phyloP scores from a whole-genome alignment of 495 filamentous ascomycete genomes.

The Tirmania nivea region DNA sequence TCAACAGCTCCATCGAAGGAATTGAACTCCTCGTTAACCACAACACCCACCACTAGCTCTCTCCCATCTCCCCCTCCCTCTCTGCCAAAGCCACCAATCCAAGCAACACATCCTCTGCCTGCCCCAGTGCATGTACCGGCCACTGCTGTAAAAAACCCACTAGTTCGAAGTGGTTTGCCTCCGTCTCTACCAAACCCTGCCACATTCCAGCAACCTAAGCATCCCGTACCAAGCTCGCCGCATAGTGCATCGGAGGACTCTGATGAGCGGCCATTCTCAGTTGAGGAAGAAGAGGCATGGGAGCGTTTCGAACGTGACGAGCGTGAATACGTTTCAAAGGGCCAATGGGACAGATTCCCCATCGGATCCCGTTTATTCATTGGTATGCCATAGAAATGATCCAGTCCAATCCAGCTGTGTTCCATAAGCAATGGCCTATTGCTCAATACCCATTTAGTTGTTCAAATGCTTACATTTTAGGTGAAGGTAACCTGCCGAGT shows the following conservation, averaged over 20 bases:
- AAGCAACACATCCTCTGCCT: neutral
- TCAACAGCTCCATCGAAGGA: conserved; percentile 3
- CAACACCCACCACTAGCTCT: conserved; percentile 5
- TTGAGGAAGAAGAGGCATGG: conserved; percentile 39
- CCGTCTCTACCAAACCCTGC: conserved; percentile 9
- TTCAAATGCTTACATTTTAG: neutral
- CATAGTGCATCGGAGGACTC: neutral
- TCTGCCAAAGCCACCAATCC: conserved; percentile 16
- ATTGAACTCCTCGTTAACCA: neutral
- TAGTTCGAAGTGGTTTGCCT: neutral
- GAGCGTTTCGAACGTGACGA: conserved; percentile 67
- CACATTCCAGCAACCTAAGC: conserved; percentile 14
- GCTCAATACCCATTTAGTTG: neutral
- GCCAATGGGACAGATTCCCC: conserved; percentile 85
- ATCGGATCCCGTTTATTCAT: conserved; percentile 72
- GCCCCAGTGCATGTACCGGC: neutral
- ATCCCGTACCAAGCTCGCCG: conserved; percentile 13
- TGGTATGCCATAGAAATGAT: conserved; percentile 36
- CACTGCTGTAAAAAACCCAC: neutral
- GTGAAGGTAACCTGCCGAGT: conserved; percentile 69
- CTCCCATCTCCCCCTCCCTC: conserved; percentile 14
- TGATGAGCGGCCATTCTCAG: conserved; percentile 15
- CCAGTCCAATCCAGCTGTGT: conserved; percentile 1
- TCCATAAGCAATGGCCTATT: conserved; percentile 2
- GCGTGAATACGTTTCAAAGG: conserved; percentile 60